Conservation (phyloP, 257 asterid genomes). For the Paraleonurus japonicus region DNA sequence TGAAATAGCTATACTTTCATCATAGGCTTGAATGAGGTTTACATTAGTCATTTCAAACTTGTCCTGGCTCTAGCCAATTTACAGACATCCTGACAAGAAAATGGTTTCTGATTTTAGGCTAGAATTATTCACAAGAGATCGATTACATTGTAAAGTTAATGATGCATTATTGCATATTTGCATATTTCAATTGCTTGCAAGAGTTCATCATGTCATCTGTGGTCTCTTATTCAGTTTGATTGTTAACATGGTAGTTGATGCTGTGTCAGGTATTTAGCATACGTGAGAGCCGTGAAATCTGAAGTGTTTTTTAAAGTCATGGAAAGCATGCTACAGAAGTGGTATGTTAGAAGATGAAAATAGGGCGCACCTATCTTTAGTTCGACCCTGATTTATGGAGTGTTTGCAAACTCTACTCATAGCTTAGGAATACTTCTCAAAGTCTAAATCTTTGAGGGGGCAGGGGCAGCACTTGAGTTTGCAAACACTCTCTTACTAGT, state of each 20-base stretch:
- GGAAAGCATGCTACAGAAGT: not conserved
- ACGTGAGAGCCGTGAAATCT: not conserved
- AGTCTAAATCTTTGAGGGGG: too few species aligned
- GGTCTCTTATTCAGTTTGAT: not conserved
- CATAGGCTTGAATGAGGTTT: constrained; percentile 8
- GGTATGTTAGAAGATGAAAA: not conserved
- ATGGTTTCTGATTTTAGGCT: not conserved
- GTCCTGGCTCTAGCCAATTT: constrained; percentile 1
- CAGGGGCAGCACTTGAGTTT: too few species aligned
- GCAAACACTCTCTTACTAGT: too few species aligned
- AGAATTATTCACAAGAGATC: not conserved
- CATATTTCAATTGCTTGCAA: too few species aligned
- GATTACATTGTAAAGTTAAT: not conserved
- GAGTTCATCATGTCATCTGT: not conserved
- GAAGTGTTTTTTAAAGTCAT: not conserved
- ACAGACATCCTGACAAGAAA: not conserved
- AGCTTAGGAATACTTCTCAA: too few species aligned
- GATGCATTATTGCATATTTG: not conserved
- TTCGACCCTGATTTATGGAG: not conserved
- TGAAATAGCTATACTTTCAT: constrained; percentile 16
- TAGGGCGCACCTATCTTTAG: not conserved
- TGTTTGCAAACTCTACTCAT: too few species aligned
- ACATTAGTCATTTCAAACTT: not conserved
- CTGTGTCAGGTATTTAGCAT: not conserved
- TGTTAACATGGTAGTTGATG: not conserved